Evolutionary conservation across 345 rosid species (phyloP).

Genomic region (Adansonia digitata): DNA sequence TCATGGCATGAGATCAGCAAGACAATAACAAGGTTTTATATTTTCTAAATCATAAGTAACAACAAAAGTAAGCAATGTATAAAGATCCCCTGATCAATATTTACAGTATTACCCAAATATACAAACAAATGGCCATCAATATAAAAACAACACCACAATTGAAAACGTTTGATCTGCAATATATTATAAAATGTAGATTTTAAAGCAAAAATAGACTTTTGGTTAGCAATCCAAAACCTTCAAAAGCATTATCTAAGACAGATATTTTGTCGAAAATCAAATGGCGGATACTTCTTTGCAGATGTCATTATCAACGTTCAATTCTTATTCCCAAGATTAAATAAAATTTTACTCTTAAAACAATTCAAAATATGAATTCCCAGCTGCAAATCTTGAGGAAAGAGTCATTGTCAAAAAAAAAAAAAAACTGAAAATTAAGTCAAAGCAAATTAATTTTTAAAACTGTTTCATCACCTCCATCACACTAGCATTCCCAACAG

Average conservation of each 20-base stretch:
- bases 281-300: not conserved
- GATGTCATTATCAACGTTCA: not conserved
- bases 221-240: not conserved
- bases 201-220: not conserved
- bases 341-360: not conserved
- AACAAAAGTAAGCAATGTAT: too few species aligned
- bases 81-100: too few species aligned
- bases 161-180: not conserved
- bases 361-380: not conserved
- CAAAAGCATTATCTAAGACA: not conserved
- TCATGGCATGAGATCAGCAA: constrained; percentile 1
- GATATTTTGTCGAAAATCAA: not conserved
- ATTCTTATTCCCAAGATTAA: not conserved
- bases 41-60: too few species aligned
- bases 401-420: not conserved
- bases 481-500: constrained; percentile 28
- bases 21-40: too few species aligned
- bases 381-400: not conserved
- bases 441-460: not conserved
- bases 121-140: too few species aligned
- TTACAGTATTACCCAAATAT: too few species aligned
- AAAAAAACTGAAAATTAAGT: not conserved
- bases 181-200: not conserved
- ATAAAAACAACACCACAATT: not conserved
- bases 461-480: constrained; percentile 36